Conservation (phyloP, 495 filamentous ascomycete species). For the Penicillium diatomitis region DNA sequence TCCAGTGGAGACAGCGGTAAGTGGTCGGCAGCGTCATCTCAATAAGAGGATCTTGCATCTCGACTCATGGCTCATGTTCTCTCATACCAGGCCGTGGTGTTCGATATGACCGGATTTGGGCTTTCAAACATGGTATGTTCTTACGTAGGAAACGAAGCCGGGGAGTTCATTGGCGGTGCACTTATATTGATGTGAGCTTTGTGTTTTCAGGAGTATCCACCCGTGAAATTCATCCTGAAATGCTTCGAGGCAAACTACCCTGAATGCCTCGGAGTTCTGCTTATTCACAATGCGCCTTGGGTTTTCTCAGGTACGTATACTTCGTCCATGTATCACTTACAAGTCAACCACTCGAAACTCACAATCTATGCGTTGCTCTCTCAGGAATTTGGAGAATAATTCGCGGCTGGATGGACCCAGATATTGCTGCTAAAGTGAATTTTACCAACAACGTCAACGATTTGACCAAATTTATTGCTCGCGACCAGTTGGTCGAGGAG, state of each 20-base stretch:
- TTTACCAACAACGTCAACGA: constrained; percentile 74
- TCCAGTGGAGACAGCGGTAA: constrained; percentile 79
- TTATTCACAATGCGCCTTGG: constrained; percentile 89
- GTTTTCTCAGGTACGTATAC: constrained; percentile 61
- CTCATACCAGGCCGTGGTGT: constrained; percentile 57
- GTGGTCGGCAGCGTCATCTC: constrained; percentile 18
- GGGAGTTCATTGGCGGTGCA: no score
- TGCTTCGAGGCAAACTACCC: constrained; percentile 95
- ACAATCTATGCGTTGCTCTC: no score
- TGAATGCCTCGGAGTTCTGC: constrained; percentile 69
- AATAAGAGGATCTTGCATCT: background rate
- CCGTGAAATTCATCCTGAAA: constrained; percentile 92
- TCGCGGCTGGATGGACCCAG: constrained; percentile 82
- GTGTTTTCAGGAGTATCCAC: constrained; percentile 67
- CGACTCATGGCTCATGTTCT: background rate
- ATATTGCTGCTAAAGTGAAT: constrained; percentile 80
- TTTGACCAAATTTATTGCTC: constrained; percentile 59
- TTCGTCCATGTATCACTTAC: background rate
- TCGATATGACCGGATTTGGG: constrained; percentile 89
- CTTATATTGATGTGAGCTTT: background rate
- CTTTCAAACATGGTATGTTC: constrained; percentile 78
- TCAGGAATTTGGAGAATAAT: constrained; percentile 74
- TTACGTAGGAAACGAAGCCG: background rate
- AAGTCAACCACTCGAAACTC: background rate
- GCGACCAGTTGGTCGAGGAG: constrained; percentile 56